Evolutionary conservation across 2,329 filamentous ascomycete species (phyloP), one percentile per base, ranked within the genome.

Genomic region (Coniochaeta sp.): DNA sequence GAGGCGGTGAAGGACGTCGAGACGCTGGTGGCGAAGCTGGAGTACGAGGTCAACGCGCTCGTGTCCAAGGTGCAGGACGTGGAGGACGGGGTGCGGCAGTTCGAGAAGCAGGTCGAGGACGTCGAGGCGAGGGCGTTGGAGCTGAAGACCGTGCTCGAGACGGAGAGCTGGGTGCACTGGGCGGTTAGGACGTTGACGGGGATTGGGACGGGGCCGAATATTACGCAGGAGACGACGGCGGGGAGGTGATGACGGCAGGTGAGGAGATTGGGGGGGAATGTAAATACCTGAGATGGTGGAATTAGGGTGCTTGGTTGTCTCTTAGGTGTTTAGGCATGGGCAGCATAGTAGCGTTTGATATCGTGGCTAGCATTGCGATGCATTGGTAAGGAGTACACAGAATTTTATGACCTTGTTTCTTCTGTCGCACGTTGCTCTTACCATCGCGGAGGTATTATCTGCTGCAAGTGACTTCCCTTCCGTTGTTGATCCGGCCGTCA

Each of bases 41-140:
- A 97, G 62, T 97, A 97, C 67, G 92, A 96, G 72, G 85, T 96
- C 55, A 82, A 86, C 54, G 83, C 84, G 14, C 73, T 97, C n/a
- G 77, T 83, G 48, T 83, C 85, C 47, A 90, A 90, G 61, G 86
- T 96, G 9, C 79, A 88, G 60, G 92, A 97, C 63, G 87, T 96
- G 8, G 91, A 96, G 63, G 87, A 90, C 55, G 88, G 87, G 1
- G 82, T 95, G 0, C 72, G 71, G 10, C 86, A 91, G 55, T 95
- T 95, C 66, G 88, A 91, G 67, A 77, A 81, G 48, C 87, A 91
- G 65, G 87, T 94, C 1, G 73, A 79, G 45, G 85, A 89, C 51
- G 78, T 89, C 48, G 89, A 87, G 72, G 75, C 67, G 35, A 73
- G 82, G 33, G 81, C 86, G 1, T 76, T 81, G 35, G 79, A 82